Conservation (phyloP, 768 basidiomycete genomes). For the Dioszegia aurantiaca region DNA sequence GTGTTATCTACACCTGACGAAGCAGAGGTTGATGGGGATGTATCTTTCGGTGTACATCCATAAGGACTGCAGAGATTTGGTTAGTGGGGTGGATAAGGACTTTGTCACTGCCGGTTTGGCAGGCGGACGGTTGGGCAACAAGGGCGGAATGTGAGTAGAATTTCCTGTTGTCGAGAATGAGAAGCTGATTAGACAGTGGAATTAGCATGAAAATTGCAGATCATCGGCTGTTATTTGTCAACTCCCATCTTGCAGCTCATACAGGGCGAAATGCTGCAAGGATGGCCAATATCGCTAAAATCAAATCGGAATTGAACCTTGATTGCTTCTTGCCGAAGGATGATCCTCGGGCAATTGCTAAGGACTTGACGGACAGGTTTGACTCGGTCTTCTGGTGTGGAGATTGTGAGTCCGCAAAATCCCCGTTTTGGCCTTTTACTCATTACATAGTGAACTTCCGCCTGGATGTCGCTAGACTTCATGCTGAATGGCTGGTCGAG, state of each 20-base stretch:
- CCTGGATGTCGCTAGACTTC: conserved; percentile 78
- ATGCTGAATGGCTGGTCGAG: conserved; percentile 91
- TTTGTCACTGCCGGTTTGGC: conserved; percentile 85
- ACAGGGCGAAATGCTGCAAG: conserved; percentile 61
- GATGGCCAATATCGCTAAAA: conserved; percentile 82
- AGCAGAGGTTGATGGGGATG: conserved; percentile 74
- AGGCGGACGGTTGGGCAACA: conserved; percentile 87
- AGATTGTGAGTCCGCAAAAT: conserved; percentile 56
- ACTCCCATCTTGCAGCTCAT: conserved; percentile 78
- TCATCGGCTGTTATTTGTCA: conserved; percentile 82
- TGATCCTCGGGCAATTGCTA: conserved; percentile 20
- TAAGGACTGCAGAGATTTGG: conserved; percentile 50
- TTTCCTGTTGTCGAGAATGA: too few species aligned
- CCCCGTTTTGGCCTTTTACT: background rate
- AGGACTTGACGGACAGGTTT: conserved; percentile 78
- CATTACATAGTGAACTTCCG: conserved; percentile 69
- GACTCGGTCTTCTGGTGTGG: conserved; percentile 86
- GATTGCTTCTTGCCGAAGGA: conserved; percentile 66
- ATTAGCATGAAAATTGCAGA: conserved; percentile 78
- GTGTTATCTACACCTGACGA: conserved; percentile 78
- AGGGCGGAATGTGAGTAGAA: conserved; percentile 65
- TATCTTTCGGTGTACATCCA: conserved; percentile 53
- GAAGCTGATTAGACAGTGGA: conserved; percentile 54
- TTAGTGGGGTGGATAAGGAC: conserved; percentile 64
- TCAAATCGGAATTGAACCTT: conserved; percentile 76